Evolutionary conservation across 2,329 filamentous ascomycete species (phyloP).

Genomic region (Simplicillium aogashimaense): DNA sequence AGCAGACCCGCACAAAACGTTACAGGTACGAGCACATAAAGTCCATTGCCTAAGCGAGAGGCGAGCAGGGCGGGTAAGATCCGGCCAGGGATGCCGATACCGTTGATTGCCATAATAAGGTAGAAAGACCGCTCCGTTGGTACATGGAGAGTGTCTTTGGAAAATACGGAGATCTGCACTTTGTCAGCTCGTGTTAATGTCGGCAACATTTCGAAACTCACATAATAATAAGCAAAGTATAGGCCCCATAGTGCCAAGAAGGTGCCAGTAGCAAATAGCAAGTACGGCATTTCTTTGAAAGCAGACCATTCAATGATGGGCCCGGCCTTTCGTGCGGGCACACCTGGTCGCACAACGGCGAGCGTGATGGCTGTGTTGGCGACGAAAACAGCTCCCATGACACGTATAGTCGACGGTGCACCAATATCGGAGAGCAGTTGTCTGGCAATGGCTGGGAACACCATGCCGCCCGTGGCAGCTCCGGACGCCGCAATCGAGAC

Average conservation of each 20-base stretch:
- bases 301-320: not conserved
- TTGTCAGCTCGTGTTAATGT: conserved; percentile 2
- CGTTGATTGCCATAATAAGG: conserved; percentile 8
- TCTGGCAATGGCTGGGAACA: conserved; percentile 30
- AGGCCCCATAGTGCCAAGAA: conserved; percentile 3
- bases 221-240: conserved; percentile 2
- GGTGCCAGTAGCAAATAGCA: not conserved
- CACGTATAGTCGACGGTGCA: conserved; percentile 4
- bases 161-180: conserved; percentile 32
- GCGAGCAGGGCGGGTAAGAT: conserved; percentile 10
- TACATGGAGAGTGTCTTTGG: conserved; percentile 20
- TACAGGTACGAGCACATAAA: conserved; percentile 8
- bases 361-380: conserved; percentile 24
- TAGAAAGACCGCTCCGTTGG: conserved; percentile 10
- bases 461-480: conserved; percentile 38
- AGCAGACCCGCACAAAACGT: conserved; percentile 3
- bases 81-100: conserved; percentile 9
- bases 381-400: conserved; percentile 22
- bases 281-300: conserved; percentile 2
- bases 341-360: conserved; percentile 1
- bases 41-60: conserved; percentile 7
- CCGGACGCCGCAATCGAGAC: conserved; percentile 47
- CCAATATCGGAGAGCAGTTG: not conserved
- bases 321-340: conserved; percentile 1
- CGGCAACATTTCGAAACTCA: not conserved